phyloP scores from a whole-genome alignment of 768 basidiomycete species.

The Pleurotus platypus region DNA sequence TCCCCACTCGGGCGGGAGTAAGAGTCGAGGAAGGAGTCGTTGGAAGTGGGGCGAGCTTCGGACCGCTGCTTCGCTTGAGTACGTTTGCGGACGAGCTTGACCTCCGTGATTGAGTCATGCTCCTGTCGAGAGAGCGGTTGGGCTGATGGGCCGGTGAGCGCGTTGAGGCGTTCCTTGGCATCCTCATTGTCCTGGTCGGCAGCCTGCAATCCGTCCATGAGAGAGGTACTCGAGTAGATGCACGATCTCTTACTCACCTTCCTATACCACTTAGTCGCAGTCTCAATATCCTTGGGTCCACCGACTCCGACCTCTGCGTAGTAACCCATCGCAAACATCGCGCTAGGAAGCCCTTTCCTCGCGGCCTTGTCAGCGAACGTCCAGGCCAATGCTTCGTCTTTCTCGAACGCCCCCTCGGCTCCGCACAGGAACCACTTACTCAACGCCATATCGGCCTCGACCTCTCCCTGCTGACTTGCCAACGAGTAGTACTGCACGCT shows the following conservation, averaged over 20 bases:
- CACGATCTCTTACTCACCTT: slow-evolving; percentile 23
- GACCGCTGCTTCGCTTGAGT: slow-evolving; percentile 67
- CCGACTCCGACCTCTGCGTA: slow-evolving; percentile 93
- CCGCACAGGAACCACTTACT: slow-evolving; percentile 98
- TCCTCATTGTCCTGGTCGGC: slow-evolving; percentile 77
- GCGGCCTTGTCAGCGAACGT: slow-evolving; percentile 91
- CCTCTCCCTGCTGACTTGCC: slow-evolving; percentile 81
- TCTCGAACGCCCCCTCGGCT: slow-evolving; percentile 57
- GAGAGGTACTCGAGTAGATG: slow-evolving; percentile 1
- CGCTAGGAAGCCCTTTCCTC: slow-evolving; percentile 67
- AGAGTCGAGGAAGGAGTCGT: neutral
- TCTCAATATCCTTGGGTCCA: slow-evolving; percentile 53
- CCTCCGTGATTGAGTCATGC: slow-evolving; percentile 76
- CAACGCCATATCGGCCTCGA: slow-evolving; percentile 95
- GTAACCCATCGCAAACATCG: slow-evolving; percentile 95
- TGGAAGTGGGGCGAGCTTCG: slow-evolving; percentile 20
- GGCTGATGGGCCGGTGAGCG: slow-evolving; percentile 59
- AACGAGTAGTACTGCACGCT: slow-evolving; percentile 88
- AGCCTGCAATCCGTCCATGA: slow-evolving; percentile 43
- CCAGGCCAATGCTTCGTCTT: slow-evolving; percentile 81
- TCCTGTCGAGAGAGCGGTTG: slow-evolving; percentile 71
- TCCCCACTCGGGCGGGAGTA: neutral
- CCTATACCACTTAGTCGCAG: slow-evolving; percentile 77
- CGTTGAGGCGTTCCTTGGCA: slow-evolving; percentile 69
- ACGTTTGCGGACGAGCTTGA: slow-evolving; percentile 77